Percentiles rank a stretch among this genome's conserved stretches.
phyloP scores from a whole-genome alignment of 2,329 filamentous ascomycete genomes.

The Aspergillus spinulosporus region DNA sequence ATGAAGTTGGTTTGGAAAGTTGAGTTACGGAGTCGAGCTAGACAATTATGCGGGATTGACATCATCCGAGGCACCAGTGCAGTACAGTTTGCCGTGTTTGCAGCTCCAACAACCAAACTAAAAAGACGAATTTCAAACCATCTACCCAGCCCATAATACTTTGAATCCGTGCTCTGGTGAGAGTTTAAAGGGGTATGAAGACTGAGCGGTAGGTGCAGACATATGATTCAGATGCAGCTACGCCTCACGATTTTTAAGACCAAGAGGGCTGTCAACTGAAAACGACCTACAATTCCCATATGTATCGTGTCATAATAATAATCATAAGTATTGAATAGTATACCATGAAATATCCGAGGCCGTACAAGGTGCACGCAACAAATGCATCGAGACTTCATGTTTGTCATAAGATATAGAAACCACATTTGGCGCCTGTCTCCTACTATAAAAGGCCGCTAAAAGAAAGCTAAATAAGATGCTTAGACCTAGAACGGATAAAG shows the following conservation, averaged over 20 bases:
- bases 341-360: conserved; percentile 19
- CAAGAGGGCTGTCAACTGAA: neutral
- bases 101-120: conserved; percentile 22
- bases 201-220: neutral
- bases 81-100: conserved; percentile 41
- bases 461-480: conserved; percentile 63
- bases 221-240: neutral
- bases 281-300: conserved; percentile 2
- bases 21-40: neutral
- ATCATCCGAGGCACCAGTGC: conserved; percentile 35
- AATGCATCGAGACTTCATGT: conserved; percentile 26
- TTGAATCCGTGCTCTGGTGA: neutral
- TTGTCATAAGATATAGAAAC: conserved; percentile 24
- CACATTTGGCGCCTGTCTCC: conserved; percentile 15
- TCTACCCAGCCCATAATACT: neutral
- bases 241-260: neutral
- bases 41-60: conserved; percentile 33
- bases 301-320: conserved; percentile 20
- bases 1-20: neutral
- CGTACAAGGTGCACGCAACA: conserved; percentile 19
- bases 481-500: conserved; percentile 52
- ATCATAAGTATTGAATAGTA: conserved; percentile 27
- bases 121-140: conserved; percentile 17
- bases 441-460: conserved; percentile 11
- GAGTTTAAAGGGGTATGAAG: neutral